These are phyloP conservation scores for Centella asiatica DNA, from an alignment of 129 eudicot species.

Conservation along the genomic window DNA sequence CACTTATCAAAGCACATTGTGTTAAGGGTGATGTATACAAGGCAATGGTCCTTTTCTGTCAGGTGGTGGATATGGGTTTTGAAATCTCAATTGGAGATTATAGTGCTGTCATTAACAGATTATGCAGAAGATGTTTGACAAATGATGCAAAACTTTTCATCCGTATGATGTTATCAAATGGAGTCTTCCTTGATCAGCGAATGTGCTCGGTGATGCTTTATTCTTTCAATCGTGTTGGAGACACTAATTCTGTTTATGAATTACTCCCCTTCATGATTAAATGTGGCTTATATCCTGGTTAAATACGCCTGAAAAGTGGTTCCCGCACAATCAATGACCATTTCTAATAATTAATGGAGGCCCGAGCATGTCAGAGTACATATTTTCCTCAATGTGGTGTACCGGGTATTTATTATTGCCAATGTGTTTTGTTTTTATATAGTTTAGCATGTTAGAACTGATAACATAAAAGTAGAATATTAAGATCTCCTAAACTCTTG, in stretches of 20 bases:
- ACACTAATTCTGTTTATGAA: conserved; percentile 26
- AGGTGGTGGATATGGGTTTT: conserved; percentile 62
- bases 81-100: conserved; percentile 61
- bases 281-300: conserved; percentile 40
- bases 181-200: conserved; percentile 44
- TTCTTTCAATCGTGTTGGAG: conserved; percentile 35
- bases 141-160: conserved; percentile 55
- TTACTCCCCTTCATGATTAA: conserved; percentile 41
- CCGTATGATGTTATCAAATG: conserved; percentile 46
- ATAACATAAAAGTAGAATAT: too few relatives aligned
- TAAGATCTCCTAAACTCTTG: too few relatives aligned
- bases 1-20: conserved; percentile 81
- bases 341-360: too few relatives aligned
- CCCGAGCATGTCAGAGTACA: too few relatives aligned
- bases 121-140: conserved; percentile 60
- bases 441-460: too few relatives aligned
- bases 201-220: conserved; percentile 39
- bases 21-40: conserved; percentile 60
- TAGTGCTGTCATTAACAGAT: conserved; percentile 62
- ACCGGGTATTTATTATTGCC: conserved; percentile 4
- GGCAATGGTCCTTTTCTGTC: conserved; percentile 43
- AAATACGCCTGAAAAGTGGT: too few relatives aligned
- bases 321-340: too few relatives aligned
- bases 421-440: not conserved
- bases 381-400: conserved; percentile 1